phyloP scores from a whole-genome alignment of 108 stramenopile genomes.

The Cylindrotheca fusiformis region DNA sequence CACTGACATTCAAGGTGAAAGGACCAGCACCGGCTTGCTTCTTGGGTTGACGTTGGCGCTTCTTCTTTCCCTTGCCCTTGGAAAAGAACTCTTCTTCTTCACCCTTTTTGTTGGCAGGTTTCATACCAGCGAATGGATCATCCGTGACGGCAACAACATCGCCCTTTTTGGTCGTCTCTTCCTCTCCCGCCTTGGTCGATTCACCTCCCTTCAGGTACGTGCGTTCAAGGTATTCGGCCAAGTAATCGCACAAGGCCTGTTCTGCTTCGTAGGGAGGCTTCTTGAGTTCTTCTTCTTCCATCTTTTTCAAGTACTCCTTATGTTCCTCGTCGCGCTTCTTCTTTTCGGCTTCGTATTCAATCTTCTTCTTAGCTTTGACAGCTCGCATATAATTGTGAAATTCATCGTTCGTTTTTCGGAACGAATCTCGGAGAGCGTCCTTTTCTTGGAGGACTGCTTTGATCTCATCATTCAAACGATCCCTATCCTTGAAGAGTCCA shows the following conservation, averaged over 20 bases:
- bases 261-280: conserved; percentile 97
- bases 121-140: conserved; percentile 84
- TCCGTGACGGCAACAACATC: conserved; percentile 76
- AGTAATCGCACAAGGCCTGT: conserved; percentile 92
- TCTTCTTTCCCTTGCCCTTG: conserved; percentile 83
- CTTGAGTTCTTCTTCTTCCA: conserved; percentile 93
- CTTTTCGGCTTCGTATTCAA: conserved; percentile 87
- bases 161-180: conserved; percentile 49
- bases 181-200: conserved; percentile 26
- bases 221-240: conserved; percentile 81
- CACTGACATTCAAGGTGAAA: conserved; percentile 78
- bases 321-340: conserved; percentile 85
- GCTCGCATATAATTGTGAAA: conserved; percentile 86
- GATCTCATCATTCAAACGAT: conserved; percentile 63
- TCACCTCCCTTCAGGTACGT: conserved; percentile 51
- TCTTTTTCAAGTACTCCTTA: conserved; percentile 72
- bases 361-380: conserved; percentile 73
- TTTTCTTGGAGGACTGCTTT: conserved; percentile 81
- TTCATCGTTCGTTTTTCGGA: conserved; percentile 73
- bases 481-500: conserved; percentile 68
- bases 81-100: conserved; percentile 65
- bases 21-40: conserved; percentile 48
- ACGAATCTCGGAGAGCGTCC: conserved; percentile 66
- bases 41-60: conserved; percentile 55
- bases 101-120: conserved; percentile 64